Base-by-base conservation (phyloP, 2,329 filamentous ascomycete species). In the Fusarium agapanthi region DNA sequence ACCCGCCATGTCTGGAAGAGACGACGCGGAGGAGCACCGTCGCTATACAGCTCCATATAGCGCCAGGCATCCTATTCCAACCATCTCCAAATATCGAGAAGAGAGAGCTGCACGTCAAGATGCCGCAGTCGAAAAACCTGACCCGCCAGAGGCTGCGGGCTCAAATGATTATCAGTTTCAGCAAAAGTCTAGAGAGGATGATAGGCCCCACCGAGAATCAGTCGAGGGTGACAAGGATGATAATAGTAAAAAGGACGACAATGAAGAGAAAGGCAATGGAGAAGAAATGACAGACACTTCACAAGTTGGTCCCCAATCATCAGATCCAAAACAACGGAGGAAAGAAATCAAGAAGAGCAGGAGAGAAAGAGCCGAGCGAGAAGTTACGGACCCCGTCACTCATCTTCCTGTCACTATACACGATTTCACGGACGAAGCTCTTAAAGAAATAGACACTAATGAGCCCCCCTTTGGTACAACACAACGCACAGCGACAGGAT, bases 341-440 rank as follows among this genome's bases (percentile, higher is more conserved):
- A 87, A 87, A 63, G 80, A 82, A 13, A 84, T 86, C 77, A 86
- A 87, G 74, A 84, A 84, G 64, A 79, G 75, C 16, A 83, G 82
- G 55, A 79, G 81, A 51, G 83, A 85, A 55, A 82, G 83, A 47
- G 85, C 83, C n/a, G 84, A 86, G n/a, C 83, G 86, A 66, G 86
- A 92, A 77, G 91, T 93, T 51, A 93, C 91, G 3, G 92, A 94
- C 76, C 91, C 91, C 0, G 86, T 93, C 43, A 94, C 92, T 4
- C 92, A 93, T 80, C 84, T 93, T 6, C 91, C 91, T 4, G 86
- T 93, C 53, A 84, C 82, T 40, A 91, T 93, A 40, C 90, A 92
- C 76, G 92, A 93, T 77, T 90, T 90, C 75, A 93, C 91, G 1
- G 84, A 87, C 34, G 87, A 89, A 43, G 89, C 92, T 58, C 82